A percentile compares a stretch with the other conserved stretches of the same genome.
Evolutionary conservation across 192 early-diverging fungal genomes (phyloP).

Genomic region (Entomortierella lignicola): DNA sequence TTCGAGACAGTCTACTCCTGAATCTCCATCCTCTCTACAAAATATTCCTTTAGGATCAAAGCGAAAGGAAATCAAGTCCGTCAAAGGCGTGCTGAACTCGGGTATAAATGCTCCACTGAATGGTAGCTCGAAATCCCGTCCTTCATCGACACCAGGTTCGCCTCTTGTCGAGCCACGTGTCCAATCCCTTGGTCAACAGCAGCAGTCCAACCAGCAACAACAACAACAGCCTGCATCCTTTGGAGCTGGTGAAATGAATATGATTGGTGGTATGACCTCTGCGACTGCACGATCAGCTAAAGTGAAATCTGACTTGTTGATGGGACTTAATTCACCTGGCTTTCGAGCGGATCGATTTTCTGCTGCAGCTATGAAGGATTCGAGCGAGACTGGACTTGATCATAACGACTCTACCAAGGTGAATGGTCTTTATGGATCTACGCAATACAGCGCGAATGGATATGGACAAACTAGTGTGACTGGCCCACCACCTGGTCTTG

Average conservation of each 20-base stretch:
- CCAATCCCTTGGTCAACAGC: conserved; percentile 20
- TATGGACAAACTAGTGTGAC: conserved; percentile 1
- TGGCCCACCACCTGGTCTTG: conserved; percentile 45
- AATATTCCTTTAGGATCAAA: conserved; percentile 44
- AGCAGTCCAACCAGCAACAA: conserved; percentile 6
- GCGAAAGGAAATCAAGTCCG: conserved; percentile 53
- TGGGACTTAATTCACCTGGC: conserved; percentile 42
- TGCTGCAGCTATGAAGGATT: conserved; percentile 13
- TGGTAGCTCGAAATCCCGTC: conserved; percentile 38
- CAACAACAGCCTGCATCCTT: conserved; percentile 10
- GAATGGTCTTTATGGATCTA: conserved; percentile 15
- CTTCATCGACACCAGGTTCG: conserved; percentile 45
- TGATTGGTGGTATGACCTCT: conserved; percentile 24
- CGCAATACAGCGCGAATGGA: conserved; percentile 9
- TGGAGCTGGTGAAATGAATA: conserved; percentile 26
- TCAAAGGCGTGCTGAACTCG: conserved; percentile 53
- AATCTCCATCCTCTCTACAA: conserved; percentile 41
- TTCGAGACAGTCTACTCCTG: conserved; percentile 12
- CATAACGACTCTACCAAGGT: conserved; percentile 7
- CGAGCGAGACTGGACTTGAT: background rate
- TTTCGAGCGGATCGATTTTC: conserved; percentile 34
- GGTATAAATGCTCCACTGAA: conserved; percentile 50
- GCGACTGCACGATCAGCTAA: conserved; percentile 42
- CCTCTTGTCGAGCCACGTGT: conserved; percentile 25
- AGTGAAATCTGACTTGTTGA: conserved; percentile 50